Evolutionary conservation across 768 basidiomycete species (phyloP), one percentile per base, ranked within the genome.

Genomic region (Leccinum truebloodii): DNA sequence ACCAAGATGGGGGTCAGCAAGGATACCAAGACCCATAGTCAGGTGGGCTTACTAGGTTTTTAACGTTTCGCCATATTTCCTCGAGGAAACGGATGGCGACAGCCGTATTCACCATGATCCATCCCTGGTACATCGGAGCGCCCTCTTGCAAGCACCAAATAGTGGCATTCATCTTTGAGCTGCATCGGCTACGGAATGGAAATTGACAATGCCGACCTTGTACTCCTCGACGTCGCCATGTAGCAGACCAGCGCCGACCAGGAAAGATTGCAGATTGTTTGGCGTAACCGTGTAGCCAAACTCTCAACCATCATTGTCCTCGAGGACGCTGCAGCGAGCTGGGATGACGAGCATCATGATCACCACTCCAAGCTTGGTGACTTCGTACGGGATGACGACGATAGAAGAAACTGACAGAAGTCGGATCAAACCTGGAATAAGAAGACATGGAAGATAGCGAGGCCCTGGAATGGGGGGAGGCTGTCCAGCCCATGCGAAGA

Each of bases 51-150:
- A 51, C 26, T 3, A 34, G 34, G 34, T 7, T 51, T 51, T 30
- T 51, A 51, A 51, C 26, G 14, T 24, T 28, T 30, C 7, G 50
- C 34, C 30, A 28, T 48, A 63, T 49, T 24, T 53, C 55, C 28
- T 50, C 61, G 18, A 63, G 3, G 20, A 59, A 65, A 24, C 54
- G 59, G 8, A 58, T 56, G 8, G 58, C 64, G 18, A 65, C 9
- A 4, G 58, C 63, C 4, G 64, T 61, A 51, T 65, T 65, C 55
- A 64, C 52, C 58, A 60, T 32, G n/a, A 39, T 28, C 63, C 63
- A 65, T n/a, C 63, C 62, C 39, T 48, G 55, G n/a, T 64, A 34
- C 63, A 26, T 34, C 63, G 6, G 46, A 22, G 35, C 37, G 62
- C 39, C 41, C 51, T 13, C 28, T 54, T 16, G 63, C 58, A 12